A percentile compares a stretch with the other conserved stretches of the same genome.
phyloP scores from a whole-genome alignment of 2,329 filamentous ascomycete species.

The Dactylellina parvicollis region DNA sequence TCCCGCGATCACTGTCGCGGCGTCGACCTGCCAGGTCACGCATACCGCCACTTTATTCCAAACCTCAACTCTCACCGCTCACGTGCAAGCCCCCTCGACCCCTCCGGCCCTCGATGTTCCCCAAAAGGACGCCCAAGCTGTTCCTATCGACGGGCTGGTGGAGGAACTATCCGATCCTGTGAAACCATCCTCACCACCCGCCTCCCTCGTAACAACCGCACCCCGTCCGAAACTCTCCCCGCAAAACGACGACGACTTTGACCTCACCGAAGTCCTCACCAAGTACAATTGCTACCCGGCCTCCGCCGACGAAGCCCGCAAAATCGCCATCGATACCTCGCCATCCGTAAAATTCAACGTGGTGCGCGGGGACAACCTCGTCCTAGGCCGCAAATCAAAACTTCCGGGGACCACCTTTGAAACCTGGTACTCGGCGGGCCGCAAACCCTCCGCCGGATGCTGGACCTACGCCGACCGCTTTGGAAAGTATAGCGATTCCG shows the following conservation, averaged over 20 bases:
- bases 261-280: slow-evolving; percentile 43
- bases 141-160: slow-evolving; percentile 1
- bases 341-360: slow-evolving; percentile 47
- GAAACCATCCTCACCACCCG: slow-evolving; percentile 5
- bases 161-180: slow-evolving; percentile 10
- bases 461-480: slow-evolving; percentile 46
- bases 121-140: neutral
- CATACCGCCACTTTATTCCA: slow-evolving; percentile 25
- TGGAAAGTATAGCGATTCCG: slow-evolving; percentile 15
- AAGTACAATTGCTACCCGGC: slow-evolving; percentile 47
- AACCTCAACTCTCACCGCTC: slow-evolving; percentile 24
- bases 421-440: slow-evolving; percentile 38
- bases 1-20: slow-evolving; percentile 21
- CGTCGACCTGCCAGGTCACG: slow-evolving; percentile 36
- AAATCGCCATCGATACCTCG: slow-evolving; percentile 30
- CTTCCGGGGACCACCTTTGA: slow-evolving; percentile 16
- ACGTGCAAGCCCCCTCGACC: neutral
- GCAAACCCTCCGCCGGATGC: slow-evolving; percentile 44
- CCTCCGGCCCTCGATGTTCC: slow-evolving; percentile 1
- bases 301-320: slow-evolving; percentile 21
- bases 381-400: slow-evolving; percentile 35
- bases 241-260: slow-evolving; percentile 34
- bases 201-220: slow-evolving; percentile 16
- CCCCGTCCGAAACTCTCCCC: slow-evolving; percentile 20
- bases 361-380: slow-evolving; percentile 47